phyloP scores from a whole-genome alignment of 805 yeast species.

The Candida suzukii region DNA sequence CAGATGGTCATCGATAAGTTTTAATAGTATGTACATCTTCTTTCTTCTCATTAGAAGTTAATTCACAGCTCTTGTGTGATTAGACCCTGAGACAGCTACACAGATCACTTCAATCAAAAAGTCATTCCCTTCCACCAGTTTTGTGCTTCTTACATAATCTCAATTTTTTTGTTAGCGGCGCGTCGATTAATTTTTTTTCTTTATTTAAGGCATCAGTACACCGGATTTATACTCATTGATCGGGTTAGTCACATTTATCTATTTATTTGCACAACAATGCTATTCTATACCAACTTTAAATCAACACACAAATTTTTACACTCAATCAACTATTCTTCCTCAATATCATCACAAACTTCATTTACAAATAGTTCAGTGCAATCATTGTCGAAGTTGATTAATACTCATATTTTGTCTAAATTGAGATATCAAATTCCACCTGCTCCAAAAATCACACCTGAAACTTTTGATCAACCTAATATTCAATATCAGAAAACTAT shows the following conservation, averaged over 20 bases:
- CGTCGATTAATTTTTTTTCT: too few species aligned
- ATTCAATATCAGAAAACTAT: neutral
- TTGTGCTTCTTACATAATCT: too few species aligned
- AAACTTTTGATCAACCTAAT: neutral
- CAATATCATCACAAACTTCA: neutral
- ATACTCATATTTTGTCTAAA: conserved; percentile 5
- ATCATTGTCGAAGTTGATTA: conserved; percentile 2
- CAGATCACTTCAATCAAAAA: too few species aligned
- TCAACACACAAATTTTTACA: conserved; percentile 1
- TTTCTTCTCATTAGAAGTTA: too few species aligned
- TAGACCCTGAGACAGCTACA: too few species aligned
- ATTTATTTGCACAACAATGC: neutral
- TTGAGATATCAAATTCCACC: conserved; percentile 6
- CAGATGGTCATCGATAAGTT: too few species aligned
- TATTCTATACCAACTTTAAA: conserved; percentile 6
- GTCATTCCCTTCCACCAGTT: too few species aligned
- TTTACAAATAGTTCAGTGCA: neutral
- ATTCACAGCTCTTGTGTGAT: too few species aligned
- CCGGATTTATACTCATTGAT: neutral
- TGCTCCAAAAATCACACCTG: conserved; percentile 1
- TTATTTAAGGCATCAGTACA: too few species aligned
- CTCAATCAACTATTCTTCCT: conserved; percentile 4
- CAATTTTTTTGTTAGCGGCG: too few species aligned
- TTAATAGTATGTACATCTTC: too few species aligned
- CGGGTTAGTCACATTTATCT: neutral